Percentiles rank a stretch among this genome's conserved stretches.
These are phyloP conservation scores for Holtermanniella nyarrowii DNA, from an alignment of 768 basidiomycete genomes.

Conservation along the genomic window DNA sequence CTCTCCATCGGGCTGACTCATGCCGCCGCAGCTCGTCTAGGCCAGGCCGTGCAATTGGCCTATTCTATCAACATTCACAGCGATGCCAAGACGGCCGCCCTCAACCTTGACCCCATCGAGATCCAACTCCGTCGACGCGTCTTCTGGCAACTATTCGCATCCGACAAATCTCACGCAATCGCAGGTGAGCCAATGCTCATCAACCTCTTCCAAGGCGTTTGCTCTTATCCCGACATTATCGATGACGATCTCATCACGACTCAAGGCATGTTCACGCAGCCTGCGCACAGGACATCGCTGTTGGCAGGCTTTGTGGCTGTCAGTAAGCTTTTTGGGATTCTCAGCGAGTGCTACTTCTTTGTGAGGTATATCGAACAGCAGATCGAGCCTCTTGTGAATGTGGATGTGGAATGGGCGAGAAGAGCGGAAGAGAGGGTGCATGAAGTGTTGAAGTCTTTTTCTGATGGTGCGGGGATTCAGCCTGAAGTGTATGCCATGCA, in stretches of 20 bases:
- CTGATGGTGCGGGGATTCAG: slow-evolving; percentile 3
- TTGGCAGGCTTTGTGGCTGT: slow-evolving; percentile 29
- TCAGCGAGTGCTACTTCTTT: slow-evolving; percentile 32
- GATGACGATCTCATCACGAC: slow-evolving; percentile 36
- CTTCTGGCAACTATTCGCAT: slow-evolving; percentile 36
- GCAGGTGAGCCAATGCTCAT: slow-evolving; percentile 32
- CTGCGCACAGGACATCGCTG: slow-evolving; percentile 15
- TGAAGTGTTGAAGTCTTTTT: slow-evolving; percentile 16
- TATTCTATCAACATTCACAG: slow-evolving; percentile 32
- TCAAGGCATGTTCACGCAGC: slow-evolving; percentile 34
- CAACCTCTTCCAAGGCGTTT: slow-evolving; percentile 34
- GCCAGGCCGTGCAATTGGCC: slow-evolving; percentile 30
- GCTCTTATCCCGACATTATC: slow-evolving; percentile 21
- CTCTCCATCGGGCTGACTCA: slow-evolving; percentile 29
- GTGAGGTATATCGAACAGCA: slow-evolving; percentile 19
- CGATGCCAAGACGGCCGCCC: slow-evolving; percentile 20
- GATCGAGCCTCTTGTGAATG: slow-evolving; percentile 6
- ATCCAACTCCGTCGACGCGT: slow-evolving; percentile 27
- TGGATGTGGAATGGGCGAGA: slow-evolving; percentile 19
- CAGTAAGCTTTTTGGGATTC: slow-evolving; percentile 25
- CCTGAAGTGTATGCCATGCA: slow-evolving; percentile 29
- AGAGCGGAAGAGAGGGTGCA: slow-evolving; percentile 25
- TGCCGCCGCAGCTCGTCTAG: slow-evolving; percentile 31
- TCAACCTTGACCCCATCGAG: slow-evolving; percentile 30
- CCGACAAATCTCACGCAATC: slow-evolving; percentile 36